These are phyloP conservation scores for Syncephalis fuscata DNA, from an alignment of 371 early-diverging fungal species.

Conservation along the genomic window DNA sequence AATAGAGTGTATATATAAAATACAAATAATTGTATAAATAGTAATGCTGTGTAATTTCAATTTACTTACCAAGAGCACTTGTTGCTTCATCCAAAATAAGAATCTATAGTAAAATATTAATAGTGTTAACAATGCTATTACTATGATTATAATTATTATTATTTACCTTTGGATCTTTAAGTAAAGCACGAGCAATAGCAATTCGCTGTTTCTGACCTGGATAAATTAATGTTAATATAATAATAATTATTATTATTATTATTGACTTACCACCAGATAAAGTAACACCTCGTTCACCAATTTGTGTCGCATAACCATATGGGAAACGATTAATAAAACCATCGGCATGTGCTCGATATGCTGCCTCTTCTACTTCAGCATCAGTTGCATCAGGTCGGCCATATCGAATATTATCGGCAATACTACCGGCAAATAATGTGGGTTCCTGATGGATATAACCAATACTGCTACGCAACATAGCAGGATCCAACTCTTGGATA, in stretches of 20 bases:
- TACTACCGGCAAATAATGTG: slow-evolving; percentile 23
- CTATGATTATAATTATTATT: neutral
- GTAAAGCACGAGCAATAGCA: slow-evolving; percentile 53
- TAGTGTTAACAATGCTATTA: no score
- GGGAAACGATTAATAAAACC: slow-evolving; percentile 48
- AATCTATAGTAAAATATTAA: slow-evolving; percentile 10
- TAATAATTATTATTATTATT: neutral
- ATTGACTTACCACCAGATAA: slow-evolving; percentile 57
- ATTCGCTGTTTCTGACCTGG: slow-evolving; percentile 65
- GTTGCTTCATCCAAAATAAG: slow-evolving; percentile 75
- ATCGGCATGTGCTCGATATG: slow-evolving; percentile 49
- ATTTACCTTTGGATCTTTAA: slow-evolving; percentile 28
- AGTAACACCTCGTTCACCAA: slow-evolving; percentile 46
- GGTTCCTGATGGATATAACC: slow-evolving; percentile 61
- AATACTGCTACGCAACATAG: slow-evolving; percentile 38
- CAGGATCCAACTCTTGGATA: slow-evolving; percentile 27
- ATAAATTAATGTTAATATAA: neutral
- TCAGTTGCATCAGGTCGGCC: slow-evolving; percentile 31
- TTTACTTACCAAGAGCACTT: slow-evolving; percentile 30
- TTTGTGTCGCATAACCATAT: slow-evolving; percentile 49
- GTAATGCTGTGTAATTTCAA: no score
- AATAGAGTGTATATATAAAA: no score
- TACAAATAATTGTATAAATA: no score
- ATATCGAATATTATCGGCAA: slow-evolving; percentile 57
- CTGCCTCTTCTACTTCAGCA: slow-evolving; percentile 42